Conservation (phyloP, 1,284 basidiomycete genomes). For the Sphagnurus paluster region DNA sequence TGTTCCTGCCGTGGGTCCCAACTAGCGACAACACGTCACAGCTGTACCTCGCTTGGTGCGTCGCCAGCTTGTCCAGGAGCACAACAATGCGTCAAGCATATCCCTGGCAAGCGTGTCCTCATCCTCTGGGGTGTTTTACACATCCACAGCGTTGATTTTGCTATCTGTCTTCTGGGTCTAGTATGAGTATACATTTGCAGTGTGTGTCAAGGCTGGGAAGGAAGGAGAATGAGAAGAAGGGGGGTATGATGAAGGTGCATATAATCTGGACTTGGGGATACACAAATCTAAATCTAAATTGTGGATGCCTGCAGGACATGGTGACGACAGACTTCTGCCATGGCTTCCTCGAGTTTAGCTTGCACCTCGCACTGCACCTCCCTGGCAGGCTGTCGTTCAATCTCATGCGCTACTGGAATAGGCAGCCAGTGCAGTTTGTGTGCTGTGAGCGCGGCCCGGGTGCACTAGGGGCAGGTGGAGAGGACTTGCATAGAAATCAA, state of each 20-base stretch:
- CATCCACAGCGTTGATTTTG: too few species aligned
- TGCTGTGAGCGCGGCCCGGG: conserved; percentile 59
- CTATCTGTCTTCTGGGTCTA: too few species aligned
- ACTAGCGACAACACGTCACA: too few species aligned
- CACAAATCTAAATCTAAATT: too few species aligned
- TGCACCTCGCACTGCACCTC: conserved; percentile 64
- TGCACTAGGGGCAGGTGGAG: conserved; percentile 19
- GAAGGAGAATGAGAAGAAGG: conserved; percentile 7
- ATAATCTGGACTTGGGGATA: conserved; percentile 40
- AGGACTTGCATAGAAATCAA: conserved; percentile 35
- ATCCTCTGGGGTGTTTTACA: background rate
- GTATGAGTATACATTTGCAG: too few species aligned
- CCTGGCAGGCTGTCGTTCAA: conserved; percentile 80
- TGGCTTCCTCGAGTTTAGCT: conserved; percentile 73
- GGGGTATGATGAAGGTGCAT: conserved; percentile 22
- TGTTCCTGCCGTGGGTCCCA: too few species aligned
- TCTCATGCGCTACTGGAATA: conserved; percentile 89
- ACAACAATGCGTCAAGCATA: too few species aligned
- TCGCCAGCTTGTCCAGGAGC: too few species aligned
- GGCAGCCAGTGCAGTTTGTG: conserved; percentile 81
- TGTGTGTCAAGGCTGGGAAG: background rate
- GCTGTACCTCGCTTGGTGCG: too few species aligned
- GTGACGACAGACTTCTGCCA: conserved; percentile 79
- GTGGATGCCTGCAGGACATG: conserved; percentile 57
- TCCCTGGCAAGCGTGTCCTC: conserved; percentile 13